These are phyloP conservation scores for Fusarium miscanthi DNA, from an alignment of 2,329 filamentous ascomycete species.

Conservation along the genomic window DNA sequence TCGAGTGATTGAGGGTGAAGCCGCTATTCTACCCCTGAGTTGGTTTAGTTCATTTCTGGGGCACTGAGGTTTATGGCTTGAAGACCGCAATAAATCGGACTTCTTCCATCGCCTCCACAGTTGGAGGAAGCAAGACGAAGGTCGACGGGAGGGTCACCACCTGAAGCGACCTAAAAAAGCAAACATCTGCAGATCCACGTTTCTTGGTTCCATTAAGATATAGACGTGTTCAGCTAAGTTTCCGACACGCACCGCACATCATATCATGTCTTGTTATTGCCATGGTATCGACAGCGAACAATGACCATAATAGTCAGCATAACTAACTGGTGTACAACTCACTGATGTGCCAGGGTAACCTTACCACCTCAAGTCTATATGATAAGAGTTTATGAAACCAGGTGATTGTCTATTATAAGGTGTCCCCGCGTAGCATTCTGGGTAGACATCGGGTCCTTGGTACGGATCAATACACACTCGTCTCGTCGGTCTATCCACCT, in stretches of 20 bases:
- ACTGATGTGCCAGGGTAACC: not conserved
- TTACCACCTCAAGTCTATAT: not conserved
- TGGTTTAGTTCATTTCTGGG: slow-evolving; percentile 15
- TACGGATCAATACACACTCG: slow-evolving; percentile 5
- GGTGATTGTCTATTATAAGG: not conserved
- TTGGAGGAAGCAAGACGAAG: not conserved
- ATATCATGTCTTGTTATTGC: slow-evolving; percentile 17
- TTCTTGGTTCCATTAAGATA: slow-evolving; percentile 25
- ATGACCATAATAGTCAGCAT: not conserved
- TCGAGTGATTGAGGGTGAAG: not conserved
- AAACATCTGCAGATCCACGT: slow-evolving; percentile 33
- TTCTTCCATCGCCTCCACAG: slow-evolving; percentile 4
- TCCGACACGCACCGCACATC: slow-evolving; percentile 8
- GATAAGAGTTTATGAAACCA: slow-evolving; percentile 14
- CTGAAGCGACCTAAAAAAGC: slow-evolving; percentile 25
- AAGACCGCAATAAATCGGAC: slow-evolving; percentile 20
- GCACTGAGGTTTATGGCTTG: slow-evolving; percentile 1
- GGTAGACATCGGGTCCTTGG: not conserved
- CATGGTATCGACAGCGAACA: not conserved
- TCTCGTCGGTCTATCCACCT: slow-evolving; percentile 9
- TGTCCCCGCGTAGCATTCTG: not conserved
- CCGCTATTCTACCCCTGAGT: slow-evolving; percentile 16
- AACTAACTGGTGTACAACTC: not conserved
- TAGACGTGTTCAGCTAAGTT: slow-evolving; percentile 2
- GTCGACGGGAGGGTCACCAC: slow-evolving; percentile 20